These are phyloP conservation scores for Cichorium intybus DNA, from an alignment of 140 eudicot genomes.

Conservation along the genomic window DNA sequence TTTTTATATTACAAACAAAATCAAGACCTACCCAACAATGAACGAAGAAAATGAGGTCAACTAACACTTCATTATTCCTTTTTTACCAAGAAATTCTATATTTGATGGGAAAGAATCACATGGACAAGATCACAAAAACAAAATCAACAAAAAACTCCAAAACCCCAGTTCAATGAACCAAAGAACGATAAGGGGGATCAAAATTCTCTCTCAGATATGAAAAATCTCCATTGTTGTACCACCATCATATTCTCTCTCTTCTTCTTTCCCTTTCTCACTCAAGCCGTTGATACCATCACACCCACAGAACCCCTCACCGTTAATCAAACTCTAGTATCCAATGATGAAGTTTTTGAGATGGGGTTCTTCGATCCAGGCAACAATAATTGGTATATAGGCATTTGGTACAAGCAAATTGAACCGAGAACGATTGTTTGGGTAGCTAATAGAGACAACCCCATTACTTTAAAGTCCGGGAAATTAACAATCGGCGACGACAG, in stretches of 20 bases:
- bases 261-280: neutral
- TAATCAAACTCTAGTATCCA: constrained; percentile 1
- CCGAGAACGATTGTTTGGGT: constrained; percentile 55
- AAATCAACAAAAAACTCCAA: constrained; percentile 7
- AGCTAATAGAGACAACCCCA: constrained; percentile 56
- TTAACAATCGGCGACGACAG: constrained; percentile 40
- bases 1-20: neutral
- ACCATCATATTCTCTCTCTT: constrained; percentile 21
- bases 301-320: neutral
- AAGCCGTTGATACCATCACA: neutral
- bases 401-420: constrained; percentile 60
- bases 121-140: neutral
- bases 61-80: constrained; percentile 10
- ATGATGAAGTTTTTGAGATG: constrained; percentile 37
- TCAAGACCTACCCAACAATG: neutral
- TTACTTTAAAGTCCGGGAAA: constrained; percentile 29
- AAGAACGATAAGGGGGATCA: neutral
- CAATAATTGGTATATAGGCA: constrained; percentile 49
- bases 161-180: neutral
- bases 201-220: constrained; percentile 8
- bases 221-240: constrained; percentile 5
- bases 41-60: constrained; percentile 5
- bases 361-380: constrained; percentile 59
- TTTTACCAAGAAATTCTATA: neutral
- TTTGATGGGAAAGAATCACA: neutral